phyloP scores from a whole-genome alignment of 1,284 basidiomycete species.

The Melampsora larici-populina region DNA sequence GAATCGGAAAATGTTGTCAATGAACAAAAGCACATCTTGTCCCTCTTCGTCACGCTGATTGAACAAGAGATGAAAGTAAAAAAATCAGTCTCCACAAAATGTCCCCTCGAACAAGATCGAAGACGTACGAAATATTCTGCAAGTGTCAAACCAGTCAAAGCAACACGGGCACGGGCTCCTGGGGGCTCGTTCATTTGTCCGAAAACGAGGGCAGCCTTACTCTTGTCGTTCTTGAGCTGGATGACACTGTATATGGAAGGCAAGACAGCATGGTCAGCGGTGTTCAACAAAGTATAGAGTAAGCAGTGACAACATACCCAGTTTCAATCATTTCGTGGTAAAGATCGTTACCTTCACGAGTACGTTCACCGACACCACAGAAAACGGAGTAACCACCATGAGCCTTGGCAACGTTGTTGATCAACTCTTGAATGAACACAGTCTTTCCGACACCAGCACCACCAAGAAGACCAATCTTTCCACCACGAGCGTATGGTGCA shows the following conservation, averaged over 20 bases:
- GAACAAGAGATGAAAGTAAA: neutral
- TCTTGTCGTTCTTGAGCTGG: conserved; percentile 63
- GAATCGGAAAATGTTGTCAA: conserved; percentile 99
- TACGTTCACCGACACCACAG: conserved; percentile 99
- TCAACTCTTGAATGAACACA: conserved; percentile 96
- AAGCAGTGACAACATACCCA: neutral
- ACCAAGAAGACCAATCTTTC: conserved; percentile 99
- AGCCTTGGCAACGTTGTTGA: conserved; percentile 99
- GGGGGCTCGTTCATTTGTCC: conserved; percentile 99
- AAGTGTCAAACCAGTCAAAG: conserved; percentile 95
- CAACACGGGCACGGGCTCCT: conserved; percentile 99
- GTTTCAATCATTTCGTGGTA: conserved; percentile 32
- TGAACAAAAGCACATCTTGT: conserved; percentile 99
- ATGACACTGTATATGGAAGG: conserved; percentile 96
- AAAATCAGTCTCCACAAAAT: neutral
- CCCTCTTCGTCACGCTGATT: conserved; percentile 89
- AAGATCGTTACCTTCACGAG: conserved; percentile 92
- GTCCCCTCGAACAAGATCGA: neutral
- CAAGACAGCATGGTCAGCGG: neutral
- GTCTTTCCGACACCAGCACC: conserved; percentile 99
- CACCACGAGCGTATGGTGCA: conserved; percentile 98
- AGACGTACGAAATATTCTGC: conserved; percentile 84
- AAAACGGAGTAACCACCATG: conserved; percentile 99
- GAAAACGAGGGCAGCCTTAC: conserved; percentile 99
- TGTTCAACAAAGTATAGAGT: neutral